These are phyloP conservation scores for Puccinia polysora DNA, from an alignment of 1,284 basidiomycete species.

Conservation along the genomic window DNA sequence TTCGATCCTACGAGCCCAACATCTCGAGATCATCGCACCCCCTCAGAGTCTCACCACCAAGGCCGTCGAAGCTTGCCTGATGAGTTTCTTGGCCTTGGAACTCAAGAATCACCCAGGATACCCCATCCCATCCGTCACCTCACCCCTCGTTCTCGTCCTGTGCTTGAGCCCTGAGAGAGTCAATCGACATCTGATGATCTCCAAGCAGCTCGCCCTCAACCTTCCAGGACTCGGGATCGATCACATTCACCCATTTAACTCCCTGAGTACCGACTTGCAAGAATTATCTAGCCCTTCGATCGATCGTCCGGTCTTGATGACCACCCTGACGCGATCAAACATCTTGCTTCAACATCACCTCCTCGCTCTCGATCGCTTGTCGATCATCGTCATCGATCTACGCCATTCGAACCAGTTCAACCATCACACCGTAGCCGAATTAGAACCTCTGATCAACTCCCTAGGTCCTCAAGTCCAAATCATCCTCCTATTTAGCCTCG, in stretches of 20 bases:
- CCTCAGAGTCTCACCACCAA: too few relatives aligned
- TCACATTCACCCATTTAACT: neutral
- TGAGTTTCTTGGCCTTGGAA: too few relatives aligned
- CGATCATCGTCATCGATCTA: conserved; percentile 14
- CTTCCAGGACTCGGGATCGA: neutral
- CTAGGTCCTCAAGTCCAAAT: neutral
- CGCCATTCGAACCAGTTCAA: neutral
- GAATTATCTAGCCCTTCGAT: too few relatives aligned
- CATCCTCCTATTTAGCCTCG: neutral
- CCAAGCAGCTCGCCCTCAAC: neutral
- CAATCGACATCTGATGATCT: neutral
- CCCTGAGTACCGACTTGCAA: neutral
- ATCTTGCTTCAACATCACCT: neutral
- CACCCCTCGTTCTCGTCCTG: neutral
- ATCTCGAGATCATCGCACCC: too few relatives aligned
- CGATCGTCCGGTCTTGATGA: neutral
- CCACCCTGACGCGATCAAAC: neutral
- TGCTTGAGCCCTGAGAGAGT: neutral
- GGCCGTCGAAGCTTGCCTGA: too few relatives aligned
- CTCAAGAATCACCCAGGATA: too few relatives aligned
- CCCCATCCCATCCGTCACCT: too few relatives aligned
- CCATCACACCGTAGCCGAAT: neutral
- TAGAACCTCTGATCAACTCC: neutral
- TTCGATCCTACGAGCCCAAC: too few relatives aligned
- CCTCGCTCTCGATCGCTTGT: neutral